Conservation (phyloP, 1,284 basidiomycete species). For the Pseudozyma thailandica region DNA sequence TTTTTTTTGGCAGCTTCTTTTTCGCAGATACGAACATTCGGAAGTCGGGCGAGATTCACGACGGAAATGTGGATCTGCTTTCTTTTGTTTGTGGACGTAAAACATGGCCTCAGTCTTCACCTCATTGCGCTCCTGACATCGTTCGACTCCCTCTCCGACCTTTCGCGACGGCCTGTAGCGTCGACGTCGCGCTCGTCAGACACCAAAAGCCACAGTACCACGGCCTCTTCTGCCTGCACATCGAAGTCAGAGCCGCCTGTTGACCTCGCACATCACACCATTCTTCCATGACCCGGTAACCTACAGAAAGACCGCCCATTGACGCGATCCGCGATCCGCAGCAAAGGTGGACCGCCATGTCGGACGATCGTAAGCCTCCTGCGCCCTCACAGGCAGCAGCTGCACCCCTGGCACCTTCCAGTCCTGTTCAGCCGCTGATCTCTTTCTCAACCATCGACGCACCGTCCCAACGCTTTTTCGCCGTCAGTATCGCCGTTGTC, state of each 20-base stretch:
- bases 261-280: too few relatives aligned
- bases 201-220: too few relatives aligned
- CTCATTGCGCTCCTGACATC: not conserved
- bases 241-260: too few relatives aligned
- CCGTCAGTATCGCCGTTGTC: conserved; percentile 70
- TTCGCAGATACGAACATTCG: not conserved
- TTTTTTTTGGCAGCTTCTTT: not conserved
- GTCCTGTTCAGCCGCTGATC: conserved; percentile 60
- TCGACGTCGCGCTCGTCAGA: too few relatives aligned
- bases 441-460: conserved; percentile 67
- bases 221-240: too few relatives aligned
- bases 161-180: not conserved
- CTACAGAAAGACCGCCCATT: not conserved
- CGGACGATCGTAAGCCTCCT: conserved; percentile 11
- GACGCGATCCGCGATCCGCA: not conserved
- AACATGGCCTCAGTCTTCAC: not conserved
- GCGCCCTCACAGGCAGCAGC: conserved; percentile 6
- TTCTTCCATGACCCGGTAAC: conserved; percentile 5
- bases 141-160: not conserved
- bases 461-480: conserved; percentile 73
- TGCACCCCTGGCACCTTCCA: conserved; percentile 4
- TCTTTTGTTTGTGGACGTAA: not conserved
- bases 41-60: conserved; percentile 9
- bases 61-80: not conserved
- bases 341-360: conserved; percentile 6